Conservation (phyloP, 1,284 basidiomycete species). For the Tremellales sp. region DNA sequence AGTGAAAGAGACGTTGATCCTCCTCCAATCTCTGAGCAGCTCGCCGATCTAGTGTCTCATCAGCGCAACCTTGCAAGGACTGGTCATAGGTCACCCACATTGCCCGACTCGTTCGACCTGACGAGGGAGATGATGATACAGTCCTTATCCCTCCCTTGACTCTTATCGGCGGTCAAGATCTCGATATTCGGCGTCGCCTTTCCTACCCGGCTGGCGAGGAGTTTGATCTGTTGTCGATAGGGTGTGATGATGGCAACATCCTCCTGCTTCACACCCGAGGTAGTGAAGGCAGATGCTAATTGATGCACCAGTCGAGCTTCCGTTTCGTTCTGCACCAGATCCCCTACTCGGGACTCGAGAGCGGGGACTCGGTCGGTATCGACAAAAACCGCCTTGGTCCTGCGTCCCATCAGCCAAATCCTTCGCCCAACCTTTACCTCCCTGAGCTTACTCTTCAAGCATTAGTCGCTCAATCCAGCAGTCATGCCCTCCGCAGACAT, state of each 20-base stretch:
- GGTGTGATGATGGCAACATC: constrained; percentile 86
- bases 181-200: constrained; percentile 58
- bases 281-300: constrained; percentile 62
- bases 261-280: constrained; percentile 60
- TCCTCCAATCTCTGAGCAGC: constrained; percentile 86
- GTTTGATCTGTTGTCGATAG: constrained; percentile 92
- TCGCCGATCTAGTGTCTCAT: constrained; percentile 66
- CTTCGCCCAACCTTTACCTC: neutral
- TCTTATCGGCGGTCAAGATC: constrained; percentile 88
- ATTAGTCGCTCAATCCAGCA: constrained; percentile 73
- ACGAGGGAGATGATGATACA: constrained; percentile 92
- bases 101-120: constrained; percentile 69
- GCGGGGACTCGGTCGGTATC: constrained; percentile 81
- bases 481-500: constrained; percentile 39
- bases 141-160: constrained; percentile 94
- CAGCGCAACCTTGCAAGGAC: neutral
- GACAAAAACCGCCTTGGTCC: constrained; percentile 83
- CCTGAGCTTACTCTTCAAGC: constrained; percentile 57
- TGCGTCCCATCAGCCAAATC: constrained; percentile 41
- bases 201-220: constrained; percentile 60
- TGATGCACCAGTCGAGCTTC: constrained; percentile 61
- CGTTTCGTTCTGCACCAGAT: constrained; percentile 79
- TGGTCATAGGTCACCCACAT: constrained; percentile 53
- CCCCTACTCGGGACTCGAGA: constrained; percentile 72
- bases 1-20: constrained; percentile 96